Conservation (phyloP, 2,329 filamentous ascomycete genomes). For the Atkinsonella texensis region DNA sequence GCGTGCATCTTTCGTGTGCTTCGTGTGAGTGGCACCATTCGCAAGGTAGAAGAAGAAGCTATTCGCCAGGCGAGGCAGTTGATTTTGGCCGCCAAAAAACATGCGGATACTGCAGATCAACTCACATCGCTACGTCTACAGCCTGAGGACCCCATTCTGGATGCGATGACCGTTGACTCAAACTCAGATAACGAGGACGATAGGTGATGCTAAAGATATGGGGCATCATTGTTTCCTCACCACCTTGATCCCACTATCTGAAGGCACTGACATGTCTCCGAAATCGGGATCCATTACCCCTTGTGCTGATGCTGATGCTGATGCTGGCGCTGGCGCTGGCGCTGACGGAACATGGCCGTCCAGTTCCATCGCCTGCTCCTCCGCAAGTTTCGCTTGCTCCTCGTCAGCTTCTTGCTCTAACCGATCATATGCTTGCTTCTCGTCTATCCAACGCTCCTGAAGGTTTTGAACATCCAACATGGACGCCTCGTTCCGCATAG, state of each 20-base stretch:
- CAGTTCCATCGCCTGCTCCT: slow-evolving; percentile 26
- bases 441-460: slow-evolving; percentile 91
- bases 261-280: slow-evolving; percentile 38
- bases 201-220: slow-evolving; percentile 21
- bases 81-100: slow-evolving; percentile 52
- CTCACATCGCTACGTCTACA: slow-evolving; percentile 11
- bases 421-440: slow-evolving; percentile 77
- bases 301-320: slow-evolving; percentile 10
- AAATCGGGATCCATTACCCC: slow-evolving; percentile 32
- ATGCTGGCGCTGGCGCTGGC: slow-evolving; percentile 11
- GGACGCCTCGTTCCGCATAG: slow-evolving; percentile 66
- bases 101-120: slow-evolving; percentile 9
- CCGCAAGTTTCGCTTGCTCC: slow-evolving; percentile 49
- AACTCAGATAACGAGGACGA: slow-evolving; percentile 30
- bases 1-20: slow-evolving; percentile 75
- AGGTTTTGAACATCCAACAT: slow-evolving; percentile 77
- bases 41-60: slow-evolving; percentile 82
- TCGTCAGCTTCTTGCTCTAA: slow-evolving; percentile 64
- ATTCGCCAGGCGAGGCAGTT: slow-evolving; percentile 63
- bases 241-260: slow-evolving; percentile 59
- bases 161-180: slow-evolving; percentile 33
- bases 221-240: slow-evolving; percentile 49
- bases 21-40: slow-evolving; percentile 83
- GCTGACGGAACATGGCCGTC: slow-evolving; percentile 17
- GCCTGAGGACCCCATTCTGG: slow-evolving; percentile 24